phyloP scores from a whole-genome alignment of 2,329 filamentous ascomycete genomes.

The Hypoxylon sp. region DNA sequence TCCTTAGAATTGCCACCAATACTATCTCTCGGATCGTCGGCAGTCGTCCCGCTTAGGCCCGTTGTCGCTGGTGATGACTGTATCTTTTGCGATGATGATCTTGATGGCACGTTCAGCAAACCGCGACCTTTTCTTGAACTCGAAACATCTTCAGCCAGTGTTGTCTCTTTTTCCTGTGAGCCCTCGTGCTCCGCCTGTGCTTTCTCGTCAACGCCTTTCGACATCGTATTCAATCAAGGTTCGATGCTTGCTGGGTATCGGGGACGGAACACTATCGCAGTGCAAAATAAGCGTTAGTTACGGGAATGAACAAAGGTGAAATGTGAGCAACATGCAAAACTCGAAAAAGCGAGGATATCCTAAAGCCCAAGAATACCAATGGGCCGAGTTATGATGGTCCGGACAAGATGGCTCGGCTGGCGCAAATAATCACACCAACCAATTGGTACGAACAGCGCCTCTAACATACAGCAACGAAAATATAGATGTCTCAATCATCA shows the following conservation, averaged over 20 bases:
- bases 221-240: conserved; percentile 47
- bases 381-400: not conserved
- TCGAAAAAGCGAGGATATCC: conserved; percentile 1
- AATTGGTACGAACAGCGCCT: conserved; percentile 27
- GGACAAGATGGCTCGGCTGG: conserved; percentile 7
- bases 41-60: conserved; percentile 72
- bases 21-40: conserved; percentile 72
- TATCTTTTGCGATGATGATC: conserved; percentile 73
- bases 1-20: conserved; percentile 76
- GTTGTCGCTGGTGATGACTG: conserved; percentile 72
- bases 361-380: not conserved
- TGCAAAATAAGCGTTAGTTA: conserved; percentile 32
- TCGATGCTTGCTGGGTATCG: conserved; percentile 25
- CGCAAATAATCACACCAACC: conserved; percentile 25
- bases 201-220: conserved; percentile 50
- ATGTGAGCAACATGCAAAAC: not conserved
- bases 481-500: not conserved
- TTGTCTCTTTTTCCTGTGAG: conserved; percentile 49
- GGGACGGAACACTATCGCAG: conserved; percentile 40
- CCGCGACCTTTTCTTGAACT: conserved; percentile 58
- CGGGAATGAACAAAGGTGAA: not conserved
- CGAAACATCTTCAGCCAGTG: conserved; percentile 45
- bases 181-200: conserved; percentile 48
- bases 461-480: conserved; percentile 1
- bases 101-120: conserved; percentile 71